Evolutionary conservation across 805 yeast genomes (phyloP).

Genomic region (Candida rishiriensis): DNA sequence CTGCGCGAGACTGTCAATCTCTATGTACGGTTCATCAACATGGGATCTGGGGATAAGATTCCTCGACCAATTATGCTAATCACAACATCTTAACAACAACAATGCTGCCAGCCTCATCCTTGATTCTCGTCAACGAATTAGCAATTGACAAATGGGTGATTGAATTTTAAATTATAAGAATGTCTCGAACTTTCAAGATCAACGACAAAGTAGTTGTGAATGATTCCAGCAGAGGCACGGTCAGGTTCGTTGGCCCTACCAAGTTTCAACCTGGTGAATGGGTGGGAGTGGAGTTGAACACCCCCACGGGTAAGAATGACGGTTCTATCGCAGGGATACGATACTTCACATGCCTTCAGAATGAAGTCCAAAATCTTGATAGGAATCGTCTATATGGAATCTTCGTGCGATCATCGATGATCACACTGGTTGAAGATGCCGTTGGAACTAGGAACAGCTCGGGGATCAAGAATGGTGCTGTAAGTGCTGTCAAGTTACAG

Average conservation of each 20-base stretch:
- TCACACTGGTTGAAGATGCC: constrained; percentile 8
- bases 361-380: background rate
- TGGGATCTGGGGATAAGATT: no score
- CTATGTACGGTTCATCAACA: no score
- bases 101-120: no score
- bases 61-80: no score
- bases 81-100: no score
- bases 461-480: background rate
- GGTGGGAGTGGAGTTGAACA: constrained; percentile 45
- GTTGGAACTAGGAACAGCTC: background rate
- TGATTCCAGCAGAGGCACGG: constrained; percentile 39
- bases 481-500: constrained; percentile 14
- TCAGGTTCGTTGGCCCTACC: constrained; percentile 49
- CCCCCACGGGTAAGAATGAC: constrained; percentile 41
- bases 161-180: no score
- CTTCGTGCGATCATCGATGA: constrained; percentile 41
- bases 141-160: no score
- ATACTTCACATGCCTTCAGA: constrained; percentile 37
- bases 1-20: no score
- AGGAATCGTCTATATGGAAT: constrained; percentile 37
- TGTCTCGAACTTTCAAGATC: background rate
- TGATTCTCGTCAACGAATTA: no score
- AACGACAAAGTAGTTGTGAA: constrained; percentile 32
- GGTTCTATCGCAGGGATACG: constrained; percentile 41
- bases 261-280: constrained; percentile 57